Base-by-base conservation (phyloP, 805 yeast genomes). In the Metschnikowia continentalis region DNA sequence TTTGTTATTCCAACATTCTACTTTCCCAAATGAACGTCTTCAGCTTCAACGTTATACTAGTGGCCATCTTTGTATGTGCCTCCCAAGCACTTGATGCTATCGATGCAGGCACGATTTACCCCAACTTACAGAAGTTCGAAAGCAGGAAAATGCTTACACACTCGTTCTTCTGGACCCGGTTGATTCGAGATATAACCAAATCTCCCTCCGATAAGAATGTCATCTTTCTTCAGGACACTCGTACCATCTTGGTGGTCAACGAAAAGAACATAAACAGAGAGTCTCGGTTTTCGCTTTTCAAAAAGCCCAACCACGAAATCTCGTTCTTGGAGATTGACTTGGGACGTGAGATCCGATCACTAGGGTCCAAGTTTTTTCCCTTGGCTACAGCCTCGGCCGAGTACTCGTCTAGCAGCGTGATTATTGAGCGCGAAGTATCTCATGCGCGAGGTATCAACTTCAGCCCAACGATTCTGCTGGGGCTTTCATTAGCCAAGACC, bases 111-210 rank as follows among this genome's bases (percentile, higher is more conserved):
- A 7, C 38, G 6, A 20, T 53, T 5, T 50, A 40, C 39, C 56
- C 54, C n/a, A 48, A 48, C 32, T 32, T 54, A 17, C 48, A 49
- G 7, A 44, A 43, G 15, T 56, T 52, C 35, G 45, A 49, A 10
- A 30, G 32, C 22, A 44, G 48, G 17, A 22, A 47, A 43, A 48
- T 42, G 26, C 47, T 56, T 37, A 35, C 32, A 20, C 37, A 39
- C 8, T 56, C 60, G n/a, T 37, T 22, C 33, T 49, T 52, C 44
- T 56, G 60, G 60, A 32, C 17, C 15, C 46, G 51, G 26, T 45
- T 51, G 43, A 46, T 38, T 20, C 36, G 5, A 33, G 42, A 35
- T 20, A n/a, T 30, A 20, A 14, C 17, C 35, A 46, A 38, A n/a
- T 23, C 33, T 19, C 10, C 47, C 17, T 42, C 47, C 3, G 23